Evolutionary conservation across 495 filamentous ascomycete species (phyloP).

Genomic region (Aspergillus baeticus): DNA sequence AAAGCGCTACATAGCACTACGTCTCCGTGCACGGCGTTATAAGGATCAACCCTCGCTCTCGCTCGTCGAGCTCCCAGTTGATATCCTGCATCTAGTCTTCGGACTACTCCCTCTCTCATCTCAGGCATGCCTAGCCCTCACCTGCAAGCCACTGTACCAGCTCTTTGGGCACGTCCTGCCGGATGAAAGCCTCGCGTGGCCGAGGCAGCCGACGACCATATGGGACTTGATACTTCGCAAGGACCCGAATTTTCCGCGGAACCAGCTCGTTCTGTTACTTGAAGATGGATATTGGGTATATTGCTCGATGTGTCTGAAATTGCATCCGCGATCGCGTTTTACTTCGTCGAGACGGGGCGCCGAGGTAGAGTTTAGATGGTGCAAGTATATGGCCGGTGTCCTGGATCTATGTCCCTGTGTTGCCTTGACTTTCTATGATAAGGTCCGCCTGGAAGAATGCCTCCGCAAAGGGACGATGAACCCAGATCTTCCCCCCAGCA

Average conservation of each 20-base stretch:
- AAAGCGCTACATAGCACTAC: too few species aligned
- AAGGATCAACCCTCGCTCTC: not conserved
- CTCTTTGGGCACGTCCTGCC: slow-evolving; percentile 2
- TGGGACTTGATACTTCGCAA: not conserved
- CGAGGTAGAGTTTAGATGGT: not conserved
- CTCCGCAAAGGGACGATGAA: not conserved
- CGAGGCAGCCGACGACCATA: not conserved
- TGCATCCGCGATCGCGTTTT: slow-evolving; percentile 7
- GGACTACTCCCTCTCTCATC: slow-evolving; percentile 1
- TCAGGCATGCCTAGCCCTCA: slow-evolving; percentile 13
- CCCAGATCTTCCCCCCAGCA: not conserved
- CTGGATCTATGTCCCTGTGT: slow-evolving; percentile 29
- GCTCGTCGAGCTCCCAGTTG: slow-evolving; percentile 8
- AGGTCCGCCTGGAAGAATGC: not conserved
- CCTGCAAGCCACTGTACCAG: slow-evolving; percentile 11
- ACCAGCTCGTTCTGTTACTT: slow-evolving; percentile 8
- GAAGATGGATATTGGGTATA: slow-evolving; percentile 11
- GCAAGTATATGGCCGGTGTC: not conserved
- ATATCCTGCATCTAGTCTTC: slow-evolving; percentile 11
- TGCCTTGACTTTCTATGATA: slow-evolving; percentile 8
- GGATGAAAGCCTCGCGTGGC: slow-evolving; percentile 8
- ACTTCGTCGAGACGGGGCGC: too few species aligned
- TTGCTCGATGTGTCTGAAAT: slow-evolving; percentile 7
- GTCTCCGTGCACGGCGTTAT: too few species aligned
- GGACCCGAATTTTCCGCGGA: not conserved